Evolutionary conservation across 2,329 filamentous ascomycete genomes (phyloP), one percentile per base, ranked within the genome.

Genomic region (Dothideomycetes sp.): DNA sequence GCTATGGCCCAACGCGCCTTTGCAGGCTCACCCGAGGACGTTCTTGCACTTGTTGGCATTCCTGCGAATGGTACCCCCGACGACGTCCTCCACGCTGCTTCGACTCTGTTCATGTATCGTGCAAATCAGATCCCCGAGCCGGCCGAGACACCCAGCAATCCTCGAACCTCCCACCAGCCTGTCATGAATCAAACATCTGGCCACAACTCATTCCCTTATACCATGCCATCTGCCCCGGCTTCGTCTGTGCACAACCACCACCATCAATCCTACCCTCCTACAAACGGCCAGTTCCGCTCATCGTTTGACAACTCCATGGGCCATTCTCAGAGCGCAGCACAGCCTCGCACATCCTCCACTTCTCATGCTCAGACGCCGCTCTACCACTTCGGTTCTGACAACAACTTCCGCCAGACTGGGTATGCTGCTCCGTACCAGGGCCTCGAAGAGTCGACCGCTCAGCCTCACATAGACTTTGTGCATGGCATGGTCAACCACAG

Each of bases 321-420:
- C 18, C 20, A 36, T n/a, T 11, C 27, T 16, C 23, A 35, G 25
- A 34, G 25, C 12, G 17, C n/a, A 12, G 19, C 31, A 1, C 23
- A 29, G 4, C 19, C 31, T 12, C 30, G 31, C 31, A 22, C 39
- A 17, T 29, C 39, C 17, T 33, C 41, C n/a, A 23, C 41, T 12
- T 29, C 24, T 19, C 33, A 31, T 10, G 27, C 34, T 9, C 13
- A 8, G 22, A 24, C 42, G 11, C 29, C 36, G 3, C 18, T 35
- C 17, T 38, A 31, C 30, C 41, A 37, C 11, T 43, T 44, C 15
- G 42, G 42, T 10, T 28, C 42, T 5, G 42, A 44, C 20, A 40
- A 30, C 24, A 40, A 34, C 15, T 44, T 44, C 18, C 28, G 30
- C 19, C 28, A 33, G 35, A 19, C 23, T 16, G 42, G 42, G 13